Conservation (phyloP, 1,284 basidiomycete species). For the Ceratobasidium sp. region DNA sequence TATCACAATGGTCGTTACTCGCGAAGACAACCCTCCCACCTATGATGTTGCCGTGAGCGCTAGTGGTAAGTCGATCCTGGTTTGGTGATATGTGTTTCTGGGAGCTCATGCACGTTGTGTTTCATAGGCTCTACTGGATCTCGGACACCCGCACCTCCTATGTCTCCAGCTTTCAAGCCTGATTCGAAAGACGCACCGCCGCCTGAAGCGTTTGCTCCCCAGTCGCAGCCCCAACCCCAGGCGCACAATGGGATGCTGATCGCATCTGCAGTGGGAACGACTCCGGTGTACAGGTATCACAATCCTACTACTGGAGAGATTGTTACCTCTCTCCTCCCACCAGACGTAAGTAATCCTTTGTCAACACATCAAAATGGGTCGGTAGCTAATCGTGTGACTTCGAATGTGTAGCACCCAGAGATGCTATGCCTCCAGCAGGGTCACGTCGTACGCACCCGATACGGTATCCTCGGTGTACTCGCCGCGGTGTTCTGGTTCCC, state of each 20-base stretch:
- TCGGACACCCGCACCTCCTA: conserved; percentile 47
- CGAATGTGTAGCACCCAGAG: conserved; percentile 65
- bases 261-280: conserved; percentile 10
- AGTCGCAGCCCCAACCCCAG: conserved; percentile 32
- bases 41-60: conserved; percentile 49
- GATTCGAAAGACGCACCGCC: conserved; percentile 45
- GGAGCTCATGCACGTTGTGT: conserved; percentile 5
- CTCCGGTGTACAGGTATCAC: conserved; percentile 59
- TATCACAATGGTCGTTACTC: conserved; percentile 30
- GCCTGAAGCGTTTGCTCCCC: conserved; percentile 35
- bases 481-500: conserved; percentile 86
- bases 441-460: conserved; percentile 70
- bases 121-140: conserved; percentile 38
- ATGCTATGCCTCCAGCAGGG: conserved; percentile 83
- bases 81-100: neutral
- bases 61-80: conserved; percentile 20
- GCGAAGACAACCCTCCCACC: conserved; percentile 44
- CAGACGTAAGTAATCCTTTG: conserved; percentile 54
- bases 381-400: neutral
- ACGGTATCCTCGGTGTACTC: conserved; percentile 73
- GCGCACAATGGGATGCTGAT: conserved; percentile 19
- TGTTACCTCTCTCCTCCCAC: conserved; percentile 68
- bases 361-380: too few relatives aligned
- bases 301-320: conserved; percentile 61
- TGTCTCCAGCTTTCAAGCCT: conserved; percentile 49